Evolutionary conservation across 495 filamentous ascomycete genomes (phyloP).

Genomic region (Penicillium samsonianum): DNA sequence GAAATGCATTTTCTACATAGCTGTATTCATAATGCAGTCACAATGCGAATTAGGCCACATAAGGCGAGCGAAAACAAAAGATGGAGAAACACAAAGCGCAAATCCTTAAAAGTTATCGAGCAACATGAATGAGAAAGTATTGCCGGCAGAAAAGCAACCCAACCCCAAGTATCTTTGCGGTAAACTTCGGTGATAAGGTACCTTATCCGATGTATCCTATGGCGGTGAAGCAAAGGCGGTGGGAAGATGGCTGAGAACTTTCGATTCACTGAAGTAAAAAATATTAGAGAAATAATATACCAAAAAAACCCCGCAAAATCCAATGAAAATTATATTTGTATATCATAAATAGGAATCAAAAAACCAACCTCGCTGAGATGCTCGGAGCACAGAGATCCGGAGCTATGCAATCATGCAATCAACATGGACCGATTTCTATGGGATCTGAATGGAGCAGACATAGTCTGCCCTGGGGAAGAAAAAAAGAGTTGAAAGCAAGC

Average conservation of each 20-base stretch:
- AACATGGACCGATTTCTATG: conserved; percentile 5
- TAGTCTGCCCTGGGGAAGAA: conserved; percentile 2
- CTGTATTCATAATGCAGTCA: neutral
- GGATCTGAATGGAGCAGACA: neutral
- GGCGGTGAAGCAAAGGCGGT: neutral
- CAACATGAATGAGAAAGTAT: neutral
- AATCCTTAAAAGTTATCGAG: neutral
- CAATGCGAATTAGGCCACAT: neutral
- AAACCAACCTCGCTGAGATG: conserved; percentile 34
- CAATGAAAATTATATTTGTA: conserved; percentile 31
- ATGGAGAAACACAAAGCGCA: neutral
- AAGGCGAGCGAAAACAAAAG: neutral
- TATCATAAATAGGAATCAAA: conserved; percentile 25
- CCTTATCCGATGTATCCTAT: neutral
- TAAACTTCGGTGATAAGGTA: neutral
- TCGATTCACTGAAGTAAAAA: neutral
- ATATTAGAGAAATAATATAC: neutral
- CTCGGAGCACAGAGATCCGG: conserved; percentile 19
- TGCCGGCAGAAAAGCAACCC: neutral
- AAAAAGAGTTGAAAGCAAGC: conserved; percentile 12
- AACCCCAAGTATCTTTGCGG: neutral
- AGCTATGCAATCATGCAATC: conserved; percentile 25
- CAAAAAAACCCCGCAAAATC: neutral
- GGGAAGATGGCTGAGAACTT: neutral
- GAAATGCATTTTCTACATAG: neutral